Evolutionary conservation across 2,329 filamentous ascomycete genomes (phyloP), one percentile per base, ranked within the genome.

Genomic region (Didymella segeticola): DNA sequence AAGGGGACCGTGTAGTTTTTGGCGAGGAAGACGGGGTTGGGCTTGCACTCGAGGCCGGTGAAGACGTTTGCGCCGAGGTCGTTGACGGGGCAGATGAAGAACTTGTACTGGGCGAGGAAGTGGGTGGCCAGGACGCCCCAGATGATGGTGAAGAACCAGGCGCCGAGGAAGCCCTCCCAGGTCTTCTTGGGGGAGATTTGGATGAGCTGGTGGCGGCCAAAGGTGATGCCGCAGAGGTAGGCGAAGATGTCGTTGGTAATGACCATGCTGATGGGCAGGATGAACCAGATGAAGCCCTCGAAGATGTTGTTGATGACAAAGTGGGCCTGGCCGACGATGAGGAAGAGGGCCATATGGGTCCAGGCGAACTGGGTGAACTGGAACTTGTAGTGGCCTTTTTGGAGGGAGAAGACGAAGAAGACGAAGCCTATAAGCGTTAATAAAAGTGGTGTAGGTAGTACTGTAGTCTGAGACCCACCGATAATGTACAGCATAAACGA

Each of bases 241-340:
- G 95, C 95, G 69, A 96, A 98, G 61, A 99, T 99, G 73, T 99
- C 95, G 76, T 99, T 99, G 60, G 91, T 97, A 73, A 99, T 96
- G 74, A 99, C 95, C 66, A 99, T 85, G 47, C 91, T 89, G 7
- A 91, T 93, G 7, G 95, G 95, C 37, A 99, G 79, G 83, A 98
- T 97, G 82, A 99, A 98, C 95, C 95, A 99, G 74, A 99, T 96
- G 90, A 99, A 92, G 79, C 95, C 95, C 79, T 99, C 95, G 67
- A 99, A 96, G 62, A 99, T 89, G 77, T 99, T 99, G 83, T 99
- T 99, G 91, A 99, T 98, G 79, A 98, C 91, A 76, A 99, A 99
- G 75, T 99, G 95, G 12, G 95, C 93, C 77, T 99, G 93, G 5
- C 96, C 93, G 31, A 98, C 93, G 68, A 99, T 97, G 69, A 99